Conservation (phyloP, 148 eudicot genomes). For the Chenopodium suecicum region DNA sequence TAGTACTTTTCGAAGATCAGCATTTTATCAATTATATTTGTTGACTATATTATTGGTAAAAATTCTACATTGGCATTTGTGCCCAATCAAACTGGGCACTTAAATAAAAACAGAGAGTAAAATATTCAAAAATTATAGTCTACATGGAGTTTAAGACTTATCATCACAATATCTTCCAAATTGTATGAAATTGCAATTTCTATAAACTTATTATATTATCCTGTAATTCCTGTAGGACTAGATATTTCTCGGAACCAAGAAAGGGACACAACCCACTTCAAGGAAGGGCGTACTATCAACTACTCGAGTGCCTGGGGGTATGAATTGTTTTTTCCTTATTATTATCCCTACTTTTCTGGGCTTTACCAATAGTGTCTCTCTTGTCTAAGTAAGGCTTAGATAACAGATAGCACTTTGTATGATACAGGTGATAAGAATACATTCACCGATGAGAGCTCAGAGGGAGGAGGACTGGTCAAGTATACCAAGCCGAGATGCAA, state of each 20-base stretch:
- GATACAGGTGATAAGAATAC: conserved; percentile 83
- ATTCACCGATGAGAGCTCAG: conserved; percentile 93
- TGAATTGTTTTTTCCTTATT: conserved; percentile 11
- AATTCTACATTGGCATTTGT: too few species aligned
- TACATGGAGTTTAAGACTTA: too few species aligned
- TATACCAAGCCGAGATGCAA: conserved; percentile 74
- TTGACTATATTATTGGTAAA: too few species aligned
- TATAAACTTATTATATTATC: neutral
- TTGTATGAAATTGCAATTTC: neutral
- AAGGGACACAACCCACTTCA: conserved; percentile 99
- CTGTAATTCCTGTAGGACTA: conserved; percentile 54
- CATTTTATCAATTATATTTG: too few species aligned
- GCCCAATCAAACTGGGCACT: too few species aligned
- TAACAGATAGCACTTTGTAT: neutral
- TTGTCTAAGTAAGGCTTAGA: neutral
- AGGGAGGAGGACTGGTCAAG: conserved; percentile 88
- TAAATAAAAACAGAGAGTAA: too few species aligned
- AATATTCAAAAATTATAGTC: neutral
- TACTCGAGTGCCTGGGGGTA: conserved; percentile 99
- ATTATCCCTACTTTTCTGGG: neutral
- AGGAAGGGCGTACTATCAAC: conserved; percentile 98
- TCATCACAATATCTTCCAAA: neutral
- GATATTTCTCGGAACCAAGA: conserved; percentile 94
- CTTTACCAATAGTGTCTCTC: neutral
- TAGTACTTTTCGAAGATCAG: too few species aligned